These are phyloP conservation scores for Carpinus fangiana DNA, from an alignment of 306 rosid species.

Conservation along the genomic window DNA sequence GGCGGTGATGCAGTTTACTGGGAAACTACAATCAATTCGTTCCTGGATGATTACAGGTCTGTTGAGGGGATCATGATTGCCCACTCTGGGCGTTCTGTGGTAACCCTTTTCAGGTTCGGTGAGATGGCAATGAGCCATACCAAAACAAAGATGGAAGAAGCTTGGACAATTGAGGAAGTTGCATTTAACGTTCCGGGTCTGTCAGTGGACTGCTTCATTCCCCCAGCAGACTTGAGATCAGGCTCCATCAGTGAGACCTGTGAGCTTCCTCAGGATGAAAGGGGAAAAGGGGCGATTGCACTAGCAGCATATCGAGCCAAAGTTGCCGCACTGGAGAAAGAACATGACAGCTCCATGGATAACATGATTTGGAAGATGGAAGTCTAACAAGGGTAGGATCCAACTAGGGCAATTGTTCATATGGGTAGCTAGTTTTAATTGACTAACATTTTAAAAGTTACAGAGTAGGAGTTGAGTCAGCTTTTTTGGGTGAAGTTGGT, in stretches of 20 bases:
- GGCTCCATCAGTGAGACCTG: conserved; percentile 69
- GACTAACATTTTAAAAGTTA: conserved; percentile 61
- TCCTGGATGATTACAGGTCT: conserved; percentile 85
- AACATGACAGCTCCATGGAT: conserved; percentile 49
- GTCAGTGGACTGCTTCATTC: conserved; percentile 92
- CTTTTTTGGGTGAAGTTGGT: conserved; percentile 47
- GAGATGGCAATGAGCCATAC: conserved; percentile 99
- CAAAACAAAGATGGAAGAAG: conserved; percentile 98
- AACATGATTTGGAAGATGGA: conserved; percentile 85
- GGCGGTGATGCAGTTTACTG: conserved; percentile 94
- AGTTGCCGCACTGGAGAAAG: conserved; percentile 79
- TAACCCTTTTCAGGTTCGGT: conserved; percentile 92
- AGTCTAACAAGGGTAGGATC: conserved; percentile 47
- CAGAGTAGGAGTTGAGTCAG: conserved; percentile 53
- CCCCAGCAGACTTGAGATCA: conserved; percentile 90
- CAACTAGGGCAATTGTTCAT: conserved; percentile 76
- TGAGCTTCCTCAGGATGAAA: conserved; percentile 78
- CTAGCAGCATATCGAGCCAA: conserved; percentile 61
- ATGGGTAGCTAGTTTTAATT: conserved; percentile 63
- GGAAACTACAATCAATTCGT: conserved; percentile 96
- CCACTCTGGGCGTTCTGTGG: conserved; percentile 91
- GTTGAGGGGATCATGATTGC: conserved; percentile 99
- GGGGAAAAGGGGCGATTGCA: conserved; percentile 55
- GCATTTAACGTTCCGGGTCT: conserved; percentile 92
- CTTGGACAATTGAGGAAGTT: conserved; percentile 98